Conservation (phyloP, 163 green algal genomes). For the Scenedesmus sp. region DNA sequence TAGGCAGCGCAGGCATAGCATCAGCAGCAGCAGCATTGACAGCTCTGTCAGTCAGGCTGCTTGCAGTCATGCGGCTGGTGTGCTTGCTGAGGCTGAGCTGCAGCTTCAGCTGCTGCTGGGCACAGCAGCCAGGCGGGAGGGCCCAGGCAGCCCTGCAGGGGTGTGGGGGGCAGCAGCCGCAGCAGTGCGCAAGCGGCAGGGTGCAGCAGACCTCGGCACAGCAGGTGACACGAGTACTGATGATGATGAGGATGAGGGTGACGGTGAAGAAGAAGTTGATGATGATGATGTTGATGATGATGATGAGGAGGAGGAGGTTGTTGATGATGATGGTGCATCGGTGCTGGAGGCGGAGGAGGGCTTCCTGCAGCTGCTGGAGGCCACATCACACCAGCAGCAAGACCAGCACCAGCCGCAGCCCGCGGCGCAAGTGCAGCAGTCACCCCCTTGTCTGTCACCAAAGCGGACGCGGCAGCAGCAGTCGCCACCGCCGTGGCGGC, state of each 20-base stretch:
- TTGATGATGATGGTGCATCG: not conserved
- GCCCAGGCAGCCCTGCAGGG: constrained; percentile 1
- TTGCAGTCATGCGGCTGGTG: not conserved
- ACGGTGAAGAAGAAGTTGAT: not conserved
- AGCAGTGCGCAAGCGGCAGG: constrained; percentile 4
- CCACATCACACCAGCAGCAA: constrained; percentile 4
- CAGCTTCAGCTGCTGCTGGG: constrained; percentile 34
- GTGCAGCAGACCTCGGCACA: not conserved
- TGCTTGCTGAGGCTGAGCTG: constrained; percentile 30
- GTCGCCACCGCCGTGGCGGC: not conserved
- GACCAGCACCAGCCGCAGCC: not conserved
- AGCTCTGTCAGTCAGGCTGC: not conserved
- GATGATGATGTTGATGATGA: not conserved
- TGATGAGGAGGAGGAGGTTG: too few relatives aligned
- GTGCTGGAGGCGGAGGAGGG: not conserved
- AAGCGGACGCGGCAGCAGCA: not conserved
- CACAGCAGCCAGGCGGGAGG: not conserved
- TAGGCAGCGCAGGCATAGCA: not conserved
- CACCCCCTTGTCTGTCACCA: not conserved
- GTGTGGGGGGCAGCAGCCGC: not conserved
- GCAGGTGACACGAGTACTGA: not conserved
- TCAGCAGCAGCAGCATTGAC: not conserved
- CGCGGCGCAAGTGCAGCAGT: not conserved
- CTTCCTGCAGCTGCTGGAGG: constrained; percentile 33
- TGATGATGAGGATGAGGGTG: not conserved